Conservation (phyloP, 2,329 filamentous ascomycete species). For the Plectosphaerella sp. region DNA sequence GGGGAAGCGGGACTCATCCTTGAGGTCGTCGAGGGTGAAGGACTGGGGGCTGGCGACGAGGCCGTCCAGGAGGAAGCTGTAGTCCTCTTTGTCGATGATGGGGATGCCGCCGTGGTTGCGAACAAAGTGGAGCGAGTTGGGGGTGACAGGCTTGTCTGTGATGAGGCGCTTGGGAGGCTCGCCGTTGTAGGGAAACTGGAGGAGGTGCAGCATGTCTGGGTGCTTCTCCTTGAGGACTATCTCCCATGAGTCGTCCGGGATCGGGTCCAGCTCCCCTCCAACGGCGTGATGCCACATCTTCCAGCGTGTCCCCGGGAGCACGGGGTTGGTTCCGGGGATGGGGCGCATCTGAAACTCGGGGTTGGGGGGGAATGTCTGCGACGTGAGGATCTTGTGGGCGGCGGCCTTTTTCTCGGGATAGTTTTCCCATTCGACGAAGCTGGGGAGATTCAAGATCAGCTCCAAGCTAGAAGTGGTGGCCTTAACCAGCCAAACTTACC, state of each 20-base stretch:
- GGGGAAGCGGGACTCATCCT: constrained; percentile 56
- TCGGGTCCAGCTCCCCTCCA: constrained; percentile 28
- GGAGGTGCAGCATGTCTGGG: constrained; percentile 55
- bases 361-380: constrained; percentile 20
- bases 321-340: constrained; percentile 52
- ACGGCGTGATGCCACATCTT: constrained; percentile 54
- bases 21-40: constrained; percentile 25
- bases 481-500: constrained; percentile 11
- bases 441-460: constrained; percentile 3
- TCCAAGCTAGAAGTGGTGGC: background rate
- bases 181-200: constrained; percentile 62
- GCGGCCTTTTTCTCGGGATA: constrained; percentile 63
- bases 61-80: constrained; percentile 18
- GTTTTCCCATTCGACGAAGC: constrained; percentile 66
- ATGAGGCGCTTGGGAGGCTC: constrained; percentile 57
- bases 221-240: constrained; percentile 53
- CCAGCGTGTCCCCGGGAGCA: constrained; percentile 51
- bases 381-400: constrained; percentile 44
- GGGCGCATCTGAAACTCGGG: constrained; percentile 54
- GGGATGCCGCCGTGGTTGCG: constrained; percentile 71
- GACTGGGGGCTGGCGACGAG: background rate
- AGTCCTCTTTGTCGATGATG: constrained; percentile 53
- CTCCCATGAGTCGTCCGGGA: constrained; percentile 56
- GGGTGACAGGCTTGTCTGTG: constrained; percentile 50
- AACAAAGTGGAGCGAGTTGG: constrained; percentile 58